phyloP scores from a whole-genome alignment of 257 asterid species.

The Fraxinus excelsior region DNA sequence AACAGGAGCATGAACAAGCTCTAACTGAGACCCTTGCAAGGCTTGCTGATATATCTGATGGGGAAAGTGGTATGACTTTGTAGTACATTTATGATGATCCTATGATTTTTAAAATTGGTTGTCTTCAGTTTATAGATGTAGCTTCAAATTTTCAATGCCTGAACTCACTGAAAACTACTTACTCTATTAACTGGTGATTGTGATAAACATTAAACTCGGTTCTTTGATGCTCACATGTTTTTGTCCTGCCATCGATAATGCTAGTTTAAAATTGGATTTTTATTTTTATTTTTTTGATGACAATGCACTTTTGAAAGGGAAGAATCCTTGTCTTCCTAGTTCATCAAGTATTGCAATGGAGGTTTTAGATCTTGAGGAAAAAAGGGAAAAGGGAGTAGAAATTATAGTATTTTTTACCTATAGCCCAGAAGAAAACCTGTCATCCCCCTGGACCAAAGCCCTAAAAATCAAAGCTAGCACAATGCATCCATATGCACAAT shows the following conservation, averaged over 20 bases:
- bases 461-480: neutral
- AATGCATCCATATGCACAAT: neutral
- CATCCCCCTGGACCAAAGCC: neutral
- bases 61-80: conserved; percentile 75
- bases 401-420: neutral
- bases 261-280: neutral
- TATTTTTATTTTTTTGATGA: neutral
- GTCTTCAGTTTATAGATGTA: neutral
- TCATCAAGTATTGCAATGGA: neutral
- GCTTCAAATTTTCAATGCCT: neutral
- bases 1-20: conserved; percentile 93
- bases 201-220: neutral
- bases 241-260: neutral
- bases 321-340: neutral
- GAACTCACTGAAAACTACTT: neutral
- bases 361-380: neutral
- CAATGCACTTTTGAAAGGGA: neutral
- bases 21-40: conserved; percentile 80
- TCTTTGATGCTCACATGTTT: neutral
- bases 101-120: neutral
- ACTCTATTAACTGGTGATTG: neutral
- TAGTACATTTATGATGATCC: neutral
- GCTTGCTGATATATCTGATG: conserved; percentile 84
- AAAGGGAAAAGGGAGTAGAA: neutral
- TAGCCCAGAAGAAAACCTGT: neutral